A percentile compares a stretch with the other conserved stretches of the same genome.
These are phyloP conservation scores for Heliocybe sulcata DNA, from an alignment of 1,284 basidiomycete species.

Conservation along the genomic window DNA sequence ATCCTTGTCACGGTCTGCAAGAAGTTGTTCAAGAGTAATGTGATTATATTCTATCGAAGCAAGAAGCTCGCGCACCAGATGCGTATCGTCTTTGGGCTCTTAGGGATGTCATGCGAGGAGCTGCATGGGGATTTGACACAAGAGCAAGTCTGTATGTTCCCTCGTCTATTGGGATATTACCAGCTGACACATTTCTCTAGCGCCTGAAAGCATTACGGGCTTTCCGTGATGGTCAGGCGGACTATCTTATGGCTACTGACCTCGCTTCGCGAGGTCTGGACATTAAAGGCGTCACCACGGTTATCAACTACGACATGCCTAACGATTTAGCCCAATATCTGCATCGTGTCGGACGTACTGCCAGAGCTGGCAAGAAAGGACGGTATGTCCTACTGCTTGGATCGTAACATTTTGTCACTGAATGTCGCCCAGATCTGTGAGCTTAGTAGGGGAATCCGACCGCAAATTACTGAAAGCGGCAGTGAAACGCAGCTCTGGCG, in stretches of 20 bases:
- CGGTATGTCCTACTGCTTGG: conserved; percentile 43
- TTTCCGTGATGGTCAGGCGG: conserved; percentile 82
- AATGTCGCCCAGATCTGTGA: conserved; percentile 65
- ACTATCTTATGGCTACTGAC: conserved; percentile 94
- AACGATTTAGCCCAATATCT: conserved; percentile 89
- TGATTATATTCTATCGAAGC: conserved; percentile 92
- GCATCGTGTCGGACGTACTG: conserved; percentile 95
- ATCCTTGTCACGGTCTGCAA: conserved; percentile 82
- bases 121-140: conserved; percentile 94
- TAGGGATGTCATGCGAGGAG: conserved; percentile 84
- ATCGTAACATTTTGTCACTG: background rate
- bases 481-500: conserved; percentile 78
- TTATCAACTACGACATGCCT: conserved; percentile 99
- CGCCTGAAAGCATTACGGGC: conserved; percentile 80
- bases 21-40: conserved; percentile 77
- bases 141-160: conserved; percentile 65
- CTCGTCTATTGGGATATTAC: background rate
- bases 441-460: conserved; percentile 93
- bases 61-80: conserved; percentile 97
- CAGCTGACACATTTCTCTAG: conserved; percentile 29
- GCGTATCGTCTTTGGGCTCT: conserved; percentile 87
- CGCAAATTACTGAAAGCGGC: conserved; percentile 95
- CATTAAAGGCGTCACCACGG: conserved; percentile 96
- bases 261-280: conserved; percentile 93
- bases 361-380: conserved; percentile 89